Evolutionary conservation across 805 yeast species (phyloP), one percentile per base, ranked within the genome.

Genomic region (Pichia paraexigua): DNA sequence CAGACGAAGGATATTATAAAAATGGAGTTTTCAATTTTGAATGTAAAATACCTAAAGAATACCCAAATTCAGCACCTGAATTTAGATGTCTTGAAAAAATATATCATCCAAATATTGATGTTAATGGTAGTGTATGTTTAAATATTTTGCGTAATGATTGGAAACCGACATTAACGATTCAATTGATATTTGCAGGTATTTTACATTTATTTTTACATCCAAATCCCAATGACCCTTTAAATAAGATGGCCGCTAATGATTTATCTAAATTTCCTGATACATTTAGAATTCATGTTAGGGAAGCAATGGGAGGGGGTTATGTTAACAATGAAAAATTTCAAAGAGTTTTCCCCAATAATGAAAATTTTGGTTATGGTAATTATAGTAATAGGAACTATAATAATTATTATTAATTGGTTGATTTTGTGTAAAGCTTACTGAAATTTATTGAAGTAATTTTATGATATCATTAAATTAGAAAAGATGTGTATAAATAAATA

Each of bases 121-220:
- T 80, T 21, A 85, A 87, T 43, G 98, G 98, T 0, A 92, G 90
- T 63, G 87, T 92, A 7, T 92, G 99, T 63, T 74, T 92, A 54
- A 92, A 92, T 63, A 91, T 92, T 37, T 72, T 92, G 53, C 73
- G 98, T 58, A 96, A 91, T 65, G 98, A 92, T 65, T 92, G 99
- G 99, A 82, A 90, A 28, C 98, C 99, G 0, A 96, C 90, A 0
- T 72, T 92, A 58, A 87, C 85, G 53, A 70, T 92, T 62, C 88
- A 86, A 63, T 76, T 91, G 6, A 82, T 92, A 10, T 74, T 91
- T 51, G 83, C 91, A 41, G 98, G 99, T 0, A 73, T 92, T 49
- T 79, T 90, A 60, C 90, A 85, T 63, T 74, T 92, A 54, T 90
- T 92, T 59, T 70, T 88, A 49, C 97, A 92, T 58, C 96, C 97